Base-by-base conservation (phyloP, 257 asterid species). In the Cruciata laevipes region DNA sequence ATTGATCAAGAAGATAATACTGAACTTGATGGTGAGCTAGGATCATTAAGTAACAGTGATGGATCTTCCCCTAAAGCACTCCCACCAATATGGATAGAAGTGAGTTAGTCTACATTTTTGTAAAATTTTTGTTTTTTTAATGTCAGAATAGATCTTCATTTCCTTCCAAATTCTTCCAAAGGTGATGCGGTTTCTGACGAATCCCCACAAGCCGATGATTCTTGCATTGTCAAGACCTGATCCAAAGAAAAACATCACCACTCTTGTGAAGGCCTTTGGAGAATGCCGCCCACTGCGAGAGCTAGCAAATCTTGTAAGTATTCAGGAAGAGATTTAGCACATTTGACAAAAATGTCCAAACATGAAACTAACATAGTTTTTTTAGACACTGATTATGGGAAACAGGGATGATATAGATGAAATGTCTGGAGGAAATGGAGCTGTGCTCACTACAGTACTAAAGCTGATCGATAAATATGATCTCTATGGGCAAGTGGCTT, bases 191-290 rank as follows among this genome's bases (percentile, higher is more conserved):
- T 89, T 89, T 74, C 71, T 89, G 73, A 80, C 87, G 33, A 89
- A 89, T 75, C 96, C 96, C 0, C 96, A 89, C 86, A 89, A 89
- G 81, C 96, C 96, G 52, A 89, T 89, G 87, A 87, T 89, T 78
- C 83, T 87, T 27, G 95, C 96, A 35, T 71, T 89, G 51, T 89
- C 96, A 71, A 83, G 96, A 68, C 95, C 96, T 16, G 95, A 89
- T 72, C 96, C 96, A 0, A 89, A 89, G 73, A 89, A 89, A 81
- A 89, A 89, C 71, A 61, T 89, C 40, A 85, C 93, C 44, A 87
- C 95, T 59, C 89, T 89, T 6, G 70, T 87, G 56, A 87, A 89
- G 74, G 95, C 96, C 14, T 89, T 87, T 69, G 96, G 96, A 81
- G 96, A 89, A 79, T 87, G 95, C 70, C 89, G 87, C 69, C 83